Percentiles rank a stretch among this genome's conserved stretches.
Conservation (phyloP, 208 protist species). For the Novymonas esmeraldas region DNA sequence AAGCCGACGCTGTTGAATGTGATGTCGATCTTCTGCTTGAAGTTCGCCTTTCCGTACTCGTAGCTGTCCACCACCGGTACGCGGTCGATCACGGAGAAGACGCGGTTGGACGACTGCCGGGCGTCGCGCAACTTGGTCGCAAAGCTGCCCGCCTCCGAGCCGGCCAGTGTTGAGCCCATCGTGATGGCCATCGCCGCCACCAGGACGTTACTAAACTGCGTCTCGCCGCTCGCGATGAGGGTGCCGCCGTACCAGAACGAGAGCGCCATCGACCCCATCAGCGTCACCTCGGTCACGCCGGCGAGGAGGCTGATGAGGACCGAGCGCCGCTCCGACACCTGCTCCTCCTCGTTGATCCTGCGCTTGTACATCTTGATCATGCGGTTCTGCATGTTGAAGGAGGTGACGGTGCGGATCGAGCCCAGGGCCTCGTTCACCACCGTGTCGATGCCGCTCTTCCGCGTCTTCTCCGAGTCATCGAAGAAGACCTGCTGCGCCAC, state of each 20-base stretch:
- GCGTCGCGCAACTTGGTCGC: constrained; percentile 65
- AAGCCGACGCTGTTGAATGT: constrained; percentile 57
- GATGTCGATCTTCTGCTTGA: constrained; percentile 51
- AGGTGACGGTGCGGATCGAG: constrained; percentile 73
- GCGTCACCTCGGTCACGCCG: constrained; percentile 55
- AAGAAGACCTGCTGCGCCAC: constrained; percentile 56
- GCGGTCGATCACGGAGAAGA: constrained; percentile 80
- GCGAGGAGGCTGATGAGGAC: constrained; percentile 41
- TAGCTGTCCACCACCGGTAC: constrained; percentile 63
- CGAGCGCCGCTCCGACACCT: constrained; percentile 24
- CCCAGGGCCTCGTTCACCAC: constrained; percentile 70
- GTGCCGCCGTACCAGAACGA: constrained; percentile 84
- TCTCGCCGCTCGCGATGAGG: constrained; percentile 72
- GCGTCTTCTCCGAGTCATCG: constrained; percentile 35
- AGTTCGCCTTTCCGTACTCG: constrained; percentile 38
- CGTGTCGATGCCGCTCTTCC: constrained; percentile 47
- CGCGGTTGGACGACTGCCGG: constrained; percentile 42
- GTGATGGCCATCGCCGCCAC: constrained; percentile 60
- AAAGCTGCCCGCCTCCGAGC: constrained; percentile 66
- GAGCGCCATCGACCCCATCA: constrained; percentile 64
- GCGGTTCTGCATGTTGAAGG: constrained; percentile 69
- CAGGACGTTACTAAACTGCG: constrained; percentile 58
- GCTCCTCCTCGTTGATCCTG: constrained; percentile 26
- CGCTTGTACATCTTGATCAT: constrained; percentile 32
- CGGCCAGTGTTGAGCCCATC: constrained; percentile 62